Percentiles rank a stretch among this genome's conserved stretches.
phyloP scores from a whole-genome alignment of 2,329 filamentous ascomycete species.

The Fusarium robinianum region DNA sequence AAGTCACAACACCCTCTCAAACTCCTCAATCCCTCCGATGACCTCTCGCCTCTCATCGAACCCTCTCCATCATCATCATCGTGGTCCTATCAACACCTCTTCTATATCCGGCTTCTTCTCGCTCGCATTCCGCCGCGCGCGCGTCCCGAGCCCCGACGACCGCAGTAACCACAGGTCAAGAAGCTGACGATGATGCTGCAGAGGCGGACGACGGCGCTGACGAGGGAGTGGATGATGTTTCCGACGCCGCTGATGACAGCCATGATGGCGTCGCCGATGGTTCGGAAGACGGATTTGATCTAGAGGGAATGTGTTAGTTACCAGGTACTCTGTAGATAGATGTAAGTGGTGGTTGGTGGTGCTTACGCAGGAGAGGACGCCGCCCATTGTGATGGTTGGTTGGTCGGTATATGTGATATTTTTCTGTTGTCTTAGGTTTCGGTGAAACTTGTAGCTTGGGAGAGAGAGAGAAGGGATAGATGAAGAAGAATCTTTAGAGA shows the following conservation, averaged over 20 bases:
- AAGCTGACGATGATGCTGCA: conserved; percentile 69
- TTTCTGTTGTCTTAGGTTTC: conserved; percentile 6
- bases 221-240: conserved; percentile 66
- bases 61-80: conserved; percentile 1
- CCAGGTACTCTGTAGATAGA: neutral
- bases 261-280: conserved; percentile 70
- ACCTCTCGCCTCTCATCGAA: neutral
- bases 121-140: conserved; percentile 19
- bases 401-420: conserved; percentile 21
- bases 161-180: conserved; percentile 58
- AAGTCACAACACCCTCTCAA: conserved; percentile 13
- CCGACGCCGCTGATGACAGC: conserved; percentile 70
- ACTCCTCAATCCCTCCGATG: neutral
- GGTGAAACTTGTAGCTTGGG: conserved; percentile 1
- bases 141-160: conserved; percentile 26
- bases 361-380: conserved; percentile 82
- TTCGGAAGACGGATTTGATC: conserved; percentile 63
- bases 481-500: too few species aligned
- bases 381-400: conserved; percentile 65
- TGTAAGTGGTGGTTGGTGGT: neutral
- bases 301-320: conserved; percentile 39
- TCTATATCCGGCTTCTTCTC: conserved; percentile 23
- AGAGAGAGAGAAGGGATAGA: too few species aligned
- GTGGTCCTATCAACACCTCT: neutral
- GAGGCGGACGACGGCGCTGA: conserved; percentile 68